These are phyloP conservation scores for Thalassia testudinum DNA, from an alignment of 116 monocot genomes.

Conservation along the genomic window DNA sequence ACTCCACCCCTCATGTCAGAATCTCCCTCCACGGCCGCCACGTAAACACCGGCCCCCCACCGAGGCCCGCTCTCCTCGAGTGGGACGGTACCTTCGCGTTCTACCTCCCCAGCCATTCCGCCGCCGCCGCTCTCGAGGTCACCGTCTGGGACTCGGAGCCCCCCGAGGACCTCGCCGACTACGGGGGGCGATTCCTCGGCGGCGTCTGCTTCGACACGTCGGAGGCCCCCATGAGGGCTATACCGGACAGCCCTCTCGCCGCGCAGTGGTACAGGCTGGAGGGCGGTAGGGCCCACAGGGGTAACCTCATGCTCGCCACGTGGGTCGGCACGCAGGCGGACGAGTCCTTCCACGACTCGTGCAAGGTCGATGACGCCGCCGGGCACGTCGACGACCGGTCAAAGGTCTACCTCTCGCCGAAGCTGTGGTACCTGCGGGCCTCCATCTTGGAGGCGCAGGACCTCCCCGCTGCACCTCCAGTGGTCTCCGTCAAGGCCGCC, in stretches of 20 bases:
- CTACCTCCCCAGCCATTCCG: constrained; percentile 36
- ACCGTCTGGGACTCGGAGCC: constrained; percentile 51
- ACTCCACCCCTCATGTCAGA: constrained; percentile 39
- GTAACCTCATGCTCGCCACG: constrained; percentile 79
- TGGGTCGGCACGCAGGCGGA: constrained; percentile 92
- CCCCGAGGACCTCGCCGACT: constrained; percentile 15
- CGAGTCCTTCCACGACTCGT: constrained; percentile 43
- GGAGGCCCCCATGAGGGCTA: constrained; percentile 47
- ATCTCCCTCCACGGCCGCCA: constrained; percentile 33
- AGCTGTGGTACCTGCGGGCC: constrained; percentile 79
- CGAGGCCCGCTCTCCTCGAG: constrained; percentile 36
- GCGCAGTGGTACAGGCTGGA: constrained; percentile 90
- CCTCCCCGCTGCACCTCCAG: not conserved
- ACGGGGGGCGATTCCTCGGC: constrained; percentile 45
- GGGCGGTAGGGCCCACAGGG: constrained; percentile 21
- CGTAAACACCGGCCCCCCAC: constrained; percentile 30
- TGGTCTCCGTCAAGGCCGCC: constrained; percentile 19
- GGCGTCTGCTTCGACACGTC: constrained; percentile 70
- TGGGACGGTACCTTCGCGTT: constrained; percentile 85
- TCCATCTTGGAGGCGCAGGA: constrained; percentile 66
- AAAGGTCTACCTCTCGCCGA: constrained; percentile 79
- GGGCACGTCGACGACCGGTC: constrained; percentile 13
- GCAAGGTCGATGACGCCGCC: constrained; percentile 40
- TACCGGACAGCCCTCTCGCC: constrained; percentile 62
- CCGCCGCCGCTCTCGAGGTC: constrained; percentile 27